phyloP scores from a whole-genome alignment of 2,329 filamentous ascomycete species.

The Hypocreales sp. region DNA sequence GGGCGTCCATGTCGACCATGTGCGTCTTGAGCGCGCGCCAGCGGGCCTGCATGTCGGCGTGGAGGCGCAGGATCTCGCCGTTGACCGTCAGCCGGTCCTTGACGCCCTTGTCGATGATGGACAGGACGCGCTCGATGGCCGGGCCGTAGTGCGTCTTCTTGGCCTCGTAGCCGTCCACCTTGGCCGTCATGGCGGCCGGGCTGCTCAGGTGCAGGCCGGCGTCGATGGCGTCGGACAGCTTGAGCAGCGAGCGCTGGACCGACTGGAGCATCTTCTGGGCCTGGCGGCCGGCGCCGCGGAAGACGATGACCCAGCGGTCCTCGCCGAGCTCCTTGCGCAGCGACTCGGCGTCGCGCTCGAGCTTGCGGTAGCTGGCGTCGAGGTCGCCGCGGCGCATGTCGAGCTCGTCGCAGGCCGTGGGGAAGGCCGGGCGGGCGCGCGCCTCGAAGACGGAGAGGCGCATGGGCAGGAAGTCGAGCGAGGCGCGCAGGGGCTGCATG shows the following conservation, averaged over 20 bases:
- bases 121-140: conserved; percentile 78
- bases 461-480: conserved; percentile 93
- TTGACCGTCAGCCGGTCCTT: conserved; percentile 92
- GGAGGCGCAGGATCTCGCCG: conserved; percentile 77
- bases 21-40: conserved; percentile 64
- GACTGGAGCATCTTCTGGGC: conserved; percentile 96
- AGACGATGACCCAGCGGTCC: conserved; percentile 91
- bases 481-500: conserved; percentile 87
- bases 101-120: conserved; percentile 91
- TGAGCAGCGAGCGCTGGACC: conserved; percentile 71
- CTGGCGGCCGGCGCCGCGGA: conserved; percentile 80
- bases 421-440: conserved; percentile 65
- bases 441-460: conserved; percentile 72
- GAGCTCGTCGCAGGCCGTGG: conserved; percentile 80
- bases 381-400: conserved; percentile 58
- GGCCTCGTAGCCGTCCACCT: conserved; percentile 83
- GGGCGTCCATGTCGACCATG: conserved; percentile 61
- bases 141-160: conserved; percentile 92
- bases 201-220: conserved; percentile 59
- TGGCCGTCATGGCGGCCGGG: conserved; percentile 55
- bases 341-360: conserved; percentile 82
- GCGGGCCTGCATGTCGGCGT: conserved; percentile 71
- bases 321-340: conserved; percentile 83
- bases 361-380: conserved; percentile 73
- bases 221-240: conserved; percentile 69